Conservation (phyloP, 345 rosid species). For the Murraya paniculata region DNA sequence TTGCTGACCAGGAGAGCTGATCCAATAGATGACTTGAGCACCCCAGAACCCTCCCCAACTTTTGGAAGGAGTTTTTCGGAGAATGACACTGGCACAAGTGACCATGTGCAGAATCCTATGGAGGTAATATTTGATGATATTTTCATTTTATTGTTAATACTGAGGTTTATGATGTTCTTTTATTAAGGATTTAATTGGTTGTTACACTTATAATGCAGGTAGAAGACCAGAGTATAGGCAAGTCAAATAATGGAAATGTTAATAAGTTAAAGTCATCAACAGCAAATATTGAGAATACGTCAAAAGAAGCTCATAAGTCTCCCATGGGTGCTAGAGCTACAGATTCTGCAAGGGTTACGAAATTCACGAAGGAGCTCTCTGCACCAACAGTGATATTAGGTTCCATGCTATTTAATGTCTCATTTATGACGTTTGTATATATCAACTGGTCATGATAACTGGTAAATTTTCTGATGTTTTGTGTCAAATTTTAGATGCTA, state of each 20-base stretch:
- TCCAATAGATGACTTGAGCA: slow-evolving; percentile 42
- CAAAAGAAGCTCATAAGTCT: slow-evolving; percentile 52
- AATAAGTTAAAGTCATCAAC: slow-evolving; percentile 47
- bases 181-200: background rate
- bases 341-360: slow-evolving; percentile 81
- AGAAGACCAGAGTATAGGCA: slow-evolving; percentile 37
- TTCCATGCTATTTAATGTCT: slow-evolving; percentile 18
- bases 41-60: slow-evolving; percentile 49
- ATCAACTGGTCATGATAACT: background rate
- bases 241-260: slow-evolving; percentile 34
- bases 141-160: background rate
- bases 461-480: background rate
- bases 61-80: slow-evolving; percentile 72
- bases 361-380: slow-evolving; percentile 80
- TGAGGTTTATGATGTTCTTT: background rate
- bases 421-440: background rate
- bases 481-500: background rate
- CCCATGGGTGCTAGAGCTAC: slow-evolving; percentile 76
- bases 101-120: slow-evolving; percentile 38
- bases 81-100: slow-evolving; percentile 64
- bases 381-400: slow-evolving; percentile 78
- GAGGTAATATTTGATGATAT: slow-evolving; percentile 37
- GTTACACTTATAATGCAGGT: slow-evolving; percentile 38
- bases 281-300: slow-evolving; percentile 41
- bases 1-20: slow-evolving; percentile 76